phyloP scores from a whole-genome alignment of 179 eudicot genomes.

The Spinacia oleracea region DNA sequence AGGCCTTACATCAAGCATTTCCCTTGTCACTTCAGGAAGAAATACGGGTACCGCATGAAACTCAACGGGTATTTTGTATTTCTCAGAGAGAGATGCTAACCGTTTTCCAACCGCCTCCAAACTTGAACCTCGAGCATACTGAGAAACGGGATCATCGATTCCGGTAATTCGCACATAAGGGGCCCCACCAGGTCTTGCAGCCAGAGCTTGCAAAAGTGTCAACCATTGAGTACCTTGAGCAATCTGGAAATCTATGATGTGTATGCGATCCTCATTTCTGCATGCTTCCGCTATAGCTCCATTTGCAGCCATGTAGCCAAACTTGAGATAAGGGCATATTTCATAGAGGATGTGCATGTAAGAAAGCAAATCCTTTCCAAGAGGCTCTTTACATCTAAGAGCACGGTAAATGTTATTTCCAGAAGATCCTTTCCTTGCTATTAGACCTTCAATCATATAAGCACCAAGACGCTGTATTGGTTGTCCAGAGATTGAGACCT shows the following conservation, averaged over 20 bases:
- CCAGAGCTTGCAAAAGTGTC: slow-evolving; percentile 90
- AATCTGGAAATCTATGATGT: slow-evolving; percentile 88
- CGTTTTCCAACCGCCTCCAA: slow-evolving; percentile 60
- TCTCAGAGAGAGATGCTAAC: slow-evolving; percentile 58
- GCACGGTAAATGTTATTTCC: slow-evolving; percentile 79
- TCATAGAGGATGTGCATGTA: slow-evolving; percentile 88
- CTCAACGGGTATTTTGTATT: slow-evolving; percentile 68
- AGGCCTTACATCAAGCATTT: slow-evolving; percentile 68
- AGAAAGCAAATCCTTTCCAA: slow-evolving; percentile 77
- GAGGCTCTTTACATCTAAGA: slow-evolving; percentile 78
- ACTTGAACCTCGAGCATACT: slow-evolving; percentile 80
- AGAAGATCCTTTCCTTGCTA: slow-evolving; percentile 75
- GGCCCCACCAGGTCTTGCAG: slow-evolving; percentile 81
- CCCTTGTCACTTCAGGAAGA: slow-evolving; percentile 59
- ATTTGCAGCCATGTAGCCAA: slow-evolving; percentile 96
- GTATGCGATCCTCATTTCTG: slow-evolving; percentile 72
- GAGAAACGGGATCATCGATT: slow-evolving; percentile 80
- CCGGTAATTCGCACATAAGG: slow-evolving; percentile 88
- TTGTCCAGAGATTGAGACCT: slow-evolving; percentile 74
- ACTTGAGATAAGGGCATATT: slow-evolving; percentile 82
- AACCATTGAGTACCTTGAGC: slow-evolving; percentile 92
- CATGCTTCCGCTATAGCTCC: slow-evolving; percentile 98
- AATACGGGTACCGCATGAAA: slow-evolving; percentile 70
- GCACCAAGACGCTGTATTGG: slow-evolving; percentile 97
- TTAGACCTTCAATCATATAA: slow-evolving; percentile 84